A percentile compares a stretch with the other conserved stretches of the same genome.
phyloP scores from a whole-genome alignment of 1,139 yeast species.

The Suhomyces terraborum region DNA sequence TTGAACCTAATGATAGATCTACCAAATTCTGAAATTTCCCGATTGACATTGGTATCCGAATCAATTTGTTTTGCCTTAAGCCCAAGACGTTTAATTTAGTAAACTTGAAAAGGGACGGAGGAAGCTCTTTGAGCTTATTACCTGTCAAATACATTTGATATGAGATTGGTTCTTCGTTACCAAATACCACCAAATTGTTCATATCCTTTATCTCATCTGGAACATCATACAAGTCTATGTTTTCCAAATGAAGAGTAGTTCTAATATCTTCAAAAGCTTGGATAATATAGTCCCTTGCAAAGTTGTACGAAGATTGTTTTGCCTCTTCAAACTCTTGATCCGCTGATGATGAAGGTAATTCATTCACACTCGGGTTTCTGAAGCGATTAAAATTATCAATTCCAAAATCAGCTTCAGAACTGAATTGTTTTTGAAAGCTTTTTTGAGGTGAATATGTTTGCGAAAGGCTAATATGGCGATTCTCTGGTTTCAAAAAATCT shows the following conservation, averaged over 20 bases:
- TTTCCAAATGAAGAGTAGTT: slow-evolving; percentile 45
- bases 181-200: slow-evolving; percentile 46
- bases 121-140: slow-evolving; percentile 51
- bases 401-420: slow-evolving; percentile 51
- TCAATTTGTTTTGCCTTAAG: slow-evolving; percentile 53
- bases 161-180: slow-evolving; percentile 32
- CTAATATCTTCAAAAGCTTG: slow-evolving; percentile 43
- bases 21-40: slow-evolving; percentile 42
- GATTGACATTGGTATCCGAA: slow-evolving; percentile 55
- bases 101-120: slow-evolving; percentile 53
- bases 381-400: slow-evolving; percentile 48
- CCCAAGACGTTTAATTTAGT: slow-evolving; percentile 54
- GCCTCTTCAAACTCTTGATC: slow-evolving; percentile 16
- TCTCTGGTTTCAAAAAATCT: slow-evolving; percentile 12
- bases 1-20: slow-evolving; percentile 55
- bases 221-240: slow-evolving; percentile 41
- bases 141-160: slow-evolving; percentile 52
- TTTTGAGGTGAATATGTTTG: slow-evolving; percentile 15
- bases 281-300: slow-evolving; percentile 38
- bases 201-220: slow-evolving; percentile 61
- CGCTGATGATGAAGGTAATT: slow-evolving; percentile 29
- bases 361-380: slow-evolving; percentile 29
- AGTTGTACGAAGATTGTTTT: slow-evolving; percentile 13
- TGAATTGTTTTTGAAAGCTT: slow-evolving; percentile 18
- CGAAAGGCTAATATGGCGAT: slow-evolving; percentile 2